phyloP scores from a whole-genome alignment of 176 grass and related monocot species.

The Triticum urartu region DNA sequence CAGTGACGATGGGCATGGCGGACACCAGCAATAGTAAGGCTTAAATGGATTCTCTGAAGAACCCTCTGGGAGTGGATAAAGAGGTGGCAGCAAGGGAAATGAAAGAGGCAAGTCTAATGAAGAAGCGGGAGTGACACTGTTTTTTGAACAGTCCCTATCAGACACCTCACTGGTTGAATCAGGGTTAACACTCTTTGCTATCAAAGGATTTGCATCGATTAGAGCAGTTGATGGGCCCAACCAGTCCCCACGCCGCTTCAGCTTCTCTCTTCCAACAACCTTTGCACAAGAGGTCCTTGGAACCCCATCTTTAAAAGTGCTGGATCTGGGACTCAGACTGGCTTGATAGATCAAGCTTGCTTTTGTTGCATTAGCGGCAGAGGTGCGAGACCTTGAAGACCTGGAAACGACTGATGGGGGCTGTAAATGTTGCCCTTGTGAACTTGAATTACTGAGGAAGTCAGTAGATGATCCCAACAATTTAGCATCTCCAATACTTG shows the following conservation, averaged over 20 bases:
- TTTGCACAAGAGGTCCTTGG: constrained; percentile 44
- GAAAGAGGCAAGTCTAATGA: constrained; percentile 52
- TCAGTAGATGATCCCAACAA: constrained; percentile 31
- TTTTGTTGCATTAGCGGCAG: constrained; percentile 36
- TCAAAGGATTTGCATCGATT: constrained; percentile 21
- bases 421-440: constrained; percentile 42
- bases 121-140: constrained; percentile 27
- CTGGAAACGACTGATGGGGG: constrained; percentile 37
- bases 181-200: not conserved
- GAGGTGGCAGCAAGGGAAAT: constrained; percentile 49
- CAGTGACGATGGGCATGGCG: constrained; percentile 66
- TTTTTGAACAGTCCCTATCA: constrained; percentile 33
- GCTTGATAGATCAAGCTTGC: constrained; percentile 43
- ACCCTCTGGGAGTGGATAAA: constrained; percentile 46
- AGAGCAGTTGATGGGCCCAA: constrained; percentile 17
- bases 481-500: constrained; percentile 64
- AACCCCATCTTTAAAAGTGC: constrained; percentile 77
- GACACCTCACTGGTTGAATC: constrained; percentile 6
- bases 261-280: constrained; percentile 55
- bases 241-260: constrained; percentile 43
- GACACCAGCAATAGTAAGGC: constrained; percentile 97
- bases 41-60: constrained; percentile 52
- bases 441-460: constrained; percentile 17
- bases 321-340: constrained; percentile 68
- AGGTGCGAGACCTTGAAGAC: constrained; percentile 37